Conservation (phyloP, 208 protist species). For the Zelonia costaricensis region DNA sequence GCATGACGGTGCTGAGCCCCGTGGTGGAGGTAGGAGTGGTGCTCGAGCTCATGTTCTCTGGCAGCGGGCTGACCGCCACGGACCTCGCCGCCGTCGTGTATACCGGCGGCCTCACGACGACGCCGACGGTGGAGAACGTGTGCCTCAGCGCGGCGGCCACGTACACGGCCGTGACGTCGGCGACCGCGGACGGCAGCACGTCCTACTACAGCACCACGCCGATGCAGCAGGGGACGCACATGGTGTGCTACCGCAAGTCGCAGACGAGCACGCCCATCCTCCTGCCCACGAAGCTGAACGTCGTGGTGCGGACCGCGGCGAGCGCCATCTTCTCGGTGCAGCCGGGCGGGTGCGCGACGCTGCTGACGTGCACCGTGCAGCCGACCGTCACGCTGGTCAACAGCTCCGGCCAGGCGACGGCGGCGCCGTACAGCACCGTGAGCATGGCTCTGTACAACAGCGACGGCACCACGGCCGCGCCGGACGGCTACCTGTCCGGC, state of each 20-base stretch:
- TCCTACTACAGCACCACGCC: constrained; percentile 60
- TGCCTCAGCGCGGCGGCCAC: constrained; percentile 26
- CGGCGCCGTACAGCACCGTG: constrained; percentile 46
- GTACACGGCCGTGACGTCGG: constrained; percentile 42
- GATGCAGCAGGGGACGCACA: constrained; percentile 43
- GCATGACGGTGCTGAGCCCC: constrained; percentile 45
- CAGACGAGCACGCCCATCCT: constrained; percentile 21
- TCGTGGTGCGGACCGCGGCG: constrained; percentile 42
- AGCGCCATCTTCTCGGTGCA: constrained; percentile 50
- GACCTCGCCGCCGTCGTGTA: constrained; percentile 69
- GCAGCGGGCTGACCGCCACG: constrained; percentile 37
- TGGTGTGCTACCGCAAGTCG: constrained; percentile 58
- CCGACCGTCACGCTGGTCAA: constrained; percentile 61
- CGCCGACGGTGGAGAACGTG: constrained; percentile 31
- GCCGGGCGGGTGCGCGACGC: constrained; percentile 44
- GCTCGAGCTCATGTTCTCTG: constrained; percentile 56
- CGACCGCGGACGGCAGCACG: constrained; percentile 36
- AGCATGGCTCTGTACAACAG: constrained; percentile 42
- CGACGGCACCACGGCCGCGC: constrained; percentile 29
- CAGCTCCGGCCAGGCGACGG: constrained; percentile 28
- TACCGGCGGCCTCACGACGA: constrained; percentile 12
- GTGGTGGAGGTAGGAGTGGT: constrained; percentile 41
- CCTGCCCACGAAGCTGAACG: constrained; percentile 33
- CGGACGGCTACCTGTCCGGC: constrained; percentile 35
- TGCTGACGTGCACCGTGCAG: constrained; percentile 53